Evolutionary conservation across 805 yeast genomes (phyloP), one percentile per base, ranked within the genome.

Genomic region (Candida nitratophila): DNA sequence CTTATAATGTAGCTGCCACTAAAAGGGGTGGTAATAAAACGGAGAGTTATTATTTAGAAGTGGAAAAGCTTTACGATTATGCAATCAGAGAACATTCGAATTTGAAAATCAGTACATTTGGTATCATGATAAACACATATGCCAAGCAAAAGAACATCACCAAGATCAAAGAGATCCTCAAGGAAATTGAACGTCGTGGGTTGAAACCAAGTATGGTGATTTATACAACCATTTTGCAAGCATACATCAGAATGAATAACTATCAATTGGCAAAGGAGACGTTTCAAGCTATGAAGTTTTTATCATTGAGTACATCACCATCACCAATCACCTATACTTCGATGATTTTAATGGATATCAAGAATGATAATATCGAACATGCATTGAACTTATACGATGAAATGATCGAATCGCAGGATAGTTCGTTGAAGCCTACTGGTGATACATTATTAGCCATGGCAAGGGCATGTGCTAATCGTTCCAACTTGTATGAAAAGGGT

Each of bases 281-380:
- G 2, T 93, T 93, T 63, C 88, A 83, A 50, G 78, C 87, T 48
- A 80, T 93, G 89, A 91, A 88, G 57, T 91, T 86, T 59, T 60
- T 83, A 51, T 79, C 93, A 1, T 55, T 69, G 4, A 66, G 69
- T 24, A 78, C 89, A 15, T 73, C 77, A 41, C 96, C 98, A 0
- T 84, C 80, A 40, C 55, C 76, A 0, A 62, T 65, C 16, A 77
- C 89, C 1, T 93, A 89, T 60, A 79, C 82, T 46, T 76, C 84
- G 6, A 77, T 89, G 69, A 76, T 91, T 12, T 71, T 79, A 11
- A 68, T 86, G 8, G 79, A 85, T 49, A 76, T 81, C 3, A 74
- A 75, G 49, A 72, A 77, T 44, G 70, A 76, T 40, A 76, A 86
- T 44, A 68, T 86, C 14, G 90, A 88, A 47, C 81, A 75, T 50